Conservation (phyloP, 306 rosid genomes). For the Begonia peltatifolia region DNA sequence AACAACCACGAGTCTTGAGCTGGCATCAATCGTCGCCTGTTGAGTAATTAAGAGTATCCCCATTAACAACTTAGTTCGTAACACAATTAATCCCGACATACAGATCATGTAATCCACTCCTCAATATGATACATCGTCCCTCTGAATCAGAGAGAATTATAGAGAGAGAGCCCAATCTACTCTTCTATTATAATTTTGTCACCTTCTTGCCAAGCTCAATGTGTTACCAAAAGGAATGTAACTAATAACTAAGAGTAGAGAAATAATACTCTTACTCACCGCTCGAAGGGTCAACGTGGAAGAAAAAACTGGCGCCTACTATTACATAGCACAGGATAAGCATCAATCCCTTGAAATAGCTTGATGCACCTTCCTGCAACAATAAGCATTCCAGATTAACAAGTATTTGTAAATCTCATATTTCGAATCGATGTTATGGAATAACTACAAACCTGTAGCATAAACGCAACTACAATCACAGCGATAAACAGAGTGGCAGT, state of each 20-base stretch:
- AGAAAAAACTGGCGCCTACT: slow-evolving; percentile 88
- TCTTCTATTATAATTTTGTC: too few relatives aligned
- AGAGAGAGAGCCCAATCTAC: too few relatives aligned
- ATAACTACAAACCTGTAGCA: slow-evolving; percentile 62
- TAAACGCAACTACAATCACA: slow-evolving; percentile 82
- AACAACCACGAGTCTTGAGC: too few relatives aligned
- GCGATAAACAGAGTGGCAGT: slow-evolving; percentile 86
- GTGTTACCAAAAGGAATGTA: too few relatives aligned
- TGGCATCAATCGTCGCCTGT: too few relatives aligned
- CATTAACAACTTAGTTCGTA: too few relatives aligned
- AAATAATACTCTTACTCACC: slow-evolving; percentile 38
- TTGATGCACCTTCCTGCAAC: slow-evolving; percentile 82
- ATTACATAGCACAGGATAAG: slow-evolving; percentile 85
- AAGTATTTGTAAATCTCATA: neutral
- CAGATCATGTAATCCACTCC: too few relatives aligned
- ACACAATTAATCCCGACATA: too few relatives aligned
- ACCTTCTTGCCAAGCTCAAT: too few relatives aligned
- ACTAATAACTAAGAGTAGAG: neutral
- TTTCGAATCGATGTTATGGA: neutral
- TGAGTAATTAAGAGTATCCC: too few relatives aligned
- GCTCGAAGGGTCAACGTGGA: slow-evolving; percentile 61
- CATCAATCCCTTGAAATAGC: slow-evolving; percentile 90
- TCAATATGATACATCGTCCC: too few relatives aligned
- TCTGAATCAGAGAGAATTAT: too few relatives aligned
- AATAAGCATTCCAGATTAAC: slow-evolving; percentile 2